Percentiles rank a stretch among this genome's conserved stretches.
Conservation (phyloP, 768 basidiomycete genomes). For the Leccinellum rugosiceps region DNA sequence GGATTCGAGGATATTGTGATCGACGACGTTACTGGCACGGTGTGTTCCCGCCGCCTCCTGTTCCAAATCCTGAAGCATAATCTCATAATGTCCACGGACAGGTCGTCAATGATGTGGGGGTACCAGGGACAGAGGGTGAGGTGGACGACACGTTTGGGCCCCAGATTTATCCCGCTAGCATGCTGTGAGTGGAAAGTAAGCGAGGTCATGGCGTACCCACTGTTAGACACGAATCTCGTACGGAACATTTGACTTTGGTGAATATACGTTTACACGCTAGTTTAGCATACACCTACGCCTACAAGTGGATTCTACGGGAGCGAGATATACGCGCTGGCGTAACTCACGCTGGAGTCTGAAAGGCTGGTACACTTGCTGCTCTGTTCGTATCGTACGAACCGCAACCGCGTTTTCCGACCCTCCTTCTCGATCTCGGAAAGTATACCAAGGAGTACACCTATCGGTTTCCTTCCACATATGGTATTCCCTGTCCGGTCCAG, state of each 20-base stretch:
- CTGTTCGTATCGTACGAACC: constrained; percentile 93
- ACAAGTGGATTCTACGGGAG: constrained; percentile 34
- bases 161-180: constrained; percentile 33
- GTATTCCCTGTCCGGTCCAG: constrained; percentile 82
- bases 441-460: constrained; percentile 86
- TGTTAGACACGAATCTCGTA: not conserved
- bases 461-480: constrained; percentile 95
- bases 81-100: constrained; percentile 24
- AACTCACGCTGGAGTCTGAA: constrained; percentile 90
- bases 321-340: constrained; percentile 84
- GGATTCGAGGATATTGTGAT: constrained; percentile 74
- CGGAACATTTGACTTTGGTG: not conserved
- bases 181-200: constrained; percentile 10
- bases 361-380: constrained; percentile 71
- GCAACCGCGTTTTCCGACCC: constrained; percentile 38
- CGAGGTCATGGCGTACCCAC: not conserved
- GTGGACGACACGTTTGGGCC: constrained; percentile 54
- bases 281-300: not conserved
- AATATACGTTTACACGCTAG: not conserved
- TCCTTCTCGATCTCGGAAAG: constrained; percentile 54
- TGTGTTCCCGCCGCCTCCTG: constrained; percentile 30
- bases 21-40: constrained; percentile 50
- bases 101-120: constrained; percentile 71
- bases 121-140: constrained; percentile 62
- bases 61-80: not conserved